Base-by-base conservation (phyloP, 441 rosid genomes). In the Arabidopsis lyrata region DNA sequence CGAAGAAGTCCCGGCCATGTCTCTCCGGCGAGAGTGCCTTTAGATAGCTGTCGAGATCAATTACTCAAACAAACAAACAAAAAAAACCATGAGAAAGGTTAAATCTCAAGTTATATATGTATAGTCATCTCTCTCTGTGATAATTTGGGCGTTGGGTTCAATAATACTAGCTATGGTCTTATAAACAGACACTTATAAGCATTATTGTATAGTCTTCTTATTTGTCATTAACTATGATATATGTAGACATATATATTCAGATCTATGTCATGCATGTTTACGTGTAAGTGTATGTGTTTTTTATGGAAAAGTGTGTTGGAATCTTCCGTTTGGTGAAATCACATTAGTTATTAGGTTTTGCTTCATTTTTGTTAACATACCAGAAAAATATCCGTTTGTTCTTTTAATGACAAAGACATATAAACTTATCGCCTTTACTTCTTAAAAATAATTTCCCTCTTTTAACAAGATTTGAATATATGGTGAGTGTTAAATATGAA, bases 241-340 rank as follows among this genome's bases (percentile, higher is more conserved):
- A 62, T 63, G 22, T 58, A 32, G 8, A 59, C 18, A 77, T 59
- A 9, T 64, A 32, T 49, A 53, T 57, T 64, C 63, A 57, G 49
- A 9, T 65, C 48, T 71, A 71, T 72, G 73, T 59, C 60, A 65
- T 71, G 73, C 73, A 66, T 66, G 74, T 53, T 72, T 77, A 77
- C 68, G 73, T 71, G 61, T 63, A 45, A 20, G 67, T 67, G 44
- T 64, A 53, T 77, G 68, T 71, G 29, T 62, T 56, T 68, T 50
- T 71, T 60, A 56, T 65, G 77, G 81, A 60, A 77, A 66, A 72
- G 53, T 66, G 74, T 72, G 77, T 71, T 77, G 77, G 77, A 77
- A 71, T 77, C 73, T 77, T 77, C 77, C 77, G 80, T 77, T 72
- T 77, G 80, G 80, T 77, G 77, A 77, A 70, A 56, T 50, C 70